Percentiles rank a stretch among this genome's conserved stretches.
These are phyloP conservation scores for Microcos paniculata DNA, from an alignment of 345 rosid species.

Conservation along the genomic window DNA sequence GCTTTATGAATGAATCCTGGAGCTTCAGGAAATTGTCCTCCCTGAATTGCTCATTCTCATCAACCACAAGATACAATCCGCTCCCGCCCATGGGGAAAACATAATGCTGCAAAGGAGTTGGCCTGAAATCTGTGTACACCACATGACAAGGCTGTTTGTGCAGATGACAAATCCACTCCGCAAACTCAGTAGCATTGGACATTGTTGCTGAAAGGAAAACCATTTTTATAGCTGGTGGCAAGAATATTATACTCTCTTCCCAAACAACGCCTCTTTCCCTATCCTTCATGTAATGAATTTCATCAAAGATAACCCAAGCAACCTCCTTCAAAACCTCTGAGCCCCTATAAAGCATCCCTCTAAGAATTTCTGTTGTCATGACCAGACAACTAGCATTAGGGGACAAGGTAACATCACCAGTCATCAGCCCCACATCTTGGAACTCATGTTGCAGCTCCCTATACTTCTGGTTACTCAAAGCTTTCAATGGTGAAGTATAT, in stretches of 20 bases:
- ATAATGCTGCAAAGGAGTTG: conserved; percentile 98
- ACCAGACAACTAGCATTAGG: conserved; percentile 96
- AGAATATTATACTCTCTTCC: conserved; percentile 96
- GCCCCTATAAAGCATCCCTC: conserved; percentile 96
- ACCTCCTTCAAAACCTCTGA: conserved; percentile 97
- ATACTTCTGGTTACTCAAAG: conserved; percentile 96
- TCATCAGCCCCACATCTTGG: conserved; percentile 95
- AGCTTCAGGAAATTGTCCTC: conserved; percentile 93
- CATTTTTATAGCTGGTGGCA: conserved; percentile 98
- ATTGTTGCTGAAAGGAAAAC: conserved; percentile 97
- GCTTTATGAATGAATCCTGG: conserved; percentile 77
- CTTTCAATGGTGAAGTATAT: conserved; percentile 94
- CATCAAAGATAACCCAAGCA: conserved; percentile 98
- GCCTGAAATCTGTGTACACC: conserved; percentile 94
- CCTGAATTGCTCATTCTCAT: conserved; percentile 88
- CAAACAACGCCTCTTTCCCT: conserved; percentile 98
- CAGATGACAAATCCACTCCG: conserved; percentile 93
- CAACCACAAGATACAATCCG: conserved; percentile 95
- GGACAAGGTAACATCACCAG: conserved; percentile 94
- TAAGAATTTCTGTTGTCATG: conserved; percentile 95
- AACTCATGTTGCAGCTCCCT: conserved; percentile 95
- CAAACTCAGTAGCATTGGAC: conserved; percentile 98
- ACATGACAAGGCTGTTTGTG: conserved; percentile 98
- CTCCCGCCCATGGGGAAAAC: conserved; percentile 87
- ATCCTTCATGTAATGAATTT: conserved; percentile 97